Conservation (phyloP, 371 early-diverging fungal species). For the Rhizopus arrhizus region DNA sequence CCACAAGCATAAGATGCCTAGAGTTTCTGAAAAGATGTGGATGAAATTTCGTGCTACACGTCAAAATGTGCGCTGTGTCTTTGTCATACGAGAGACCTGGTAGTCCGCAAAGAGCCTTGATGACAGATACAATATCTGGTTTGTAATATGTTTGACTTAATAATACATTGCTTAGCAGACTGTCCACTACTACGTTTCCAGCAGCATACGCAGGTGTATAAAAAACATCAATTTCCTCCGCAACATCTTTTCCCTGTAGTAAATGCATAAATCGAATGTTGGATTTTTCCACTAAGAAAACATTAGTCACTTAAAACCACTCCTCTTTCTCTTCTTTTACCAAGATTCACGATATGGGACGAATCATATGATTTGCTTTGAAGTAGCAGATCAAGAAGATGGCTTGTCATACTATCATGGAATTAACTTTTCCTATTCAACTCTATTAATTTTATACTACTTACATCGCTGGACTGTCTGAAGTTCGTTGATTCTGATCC, state of each 20-base stretch:
- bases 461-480: conserved; percentile 56
- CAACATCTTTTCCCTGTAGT: conserved; percentile 35
- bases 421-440: not conserved
- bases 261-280: conserved; percentile 54
- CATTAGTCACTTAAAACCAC: not conserved
- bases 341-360: conserved; percentile 37
- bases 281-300: conserved; percentile 37
- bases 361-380: conserved; percentile 28
- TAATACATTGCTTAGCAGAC: conserved; percentile 47
- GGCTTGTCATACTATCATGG: conserved; percentile 36
- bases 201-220: conserved; percentile 52
- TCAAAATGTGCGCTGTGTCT: conserved; percentile 25
- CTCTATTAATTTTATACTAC: not conserved
- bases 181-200: conserved; percentile 52
- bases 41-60: conserved; percentile 24
- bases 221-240: conserved; percentile 35
- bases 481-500: conserved; percentile 39
- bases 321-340: conserved; percentile 8
- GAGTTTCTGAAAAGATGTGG: conserved; percentile 24
- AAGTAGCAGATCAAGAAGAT: conserved; percentile 35
- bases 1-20: conserved; percentile 37
- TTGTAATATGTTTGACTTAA: conserved; percentile 53
- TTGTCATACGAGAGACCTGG: conserved; percentile 41
- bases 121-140: conserved; percentile 50
- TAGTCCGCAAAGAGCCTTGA: conserved; percentile 55